Conservation (phyloP, 352 stramenopile genomes). For the Phytopythium delawarense region DNA sequence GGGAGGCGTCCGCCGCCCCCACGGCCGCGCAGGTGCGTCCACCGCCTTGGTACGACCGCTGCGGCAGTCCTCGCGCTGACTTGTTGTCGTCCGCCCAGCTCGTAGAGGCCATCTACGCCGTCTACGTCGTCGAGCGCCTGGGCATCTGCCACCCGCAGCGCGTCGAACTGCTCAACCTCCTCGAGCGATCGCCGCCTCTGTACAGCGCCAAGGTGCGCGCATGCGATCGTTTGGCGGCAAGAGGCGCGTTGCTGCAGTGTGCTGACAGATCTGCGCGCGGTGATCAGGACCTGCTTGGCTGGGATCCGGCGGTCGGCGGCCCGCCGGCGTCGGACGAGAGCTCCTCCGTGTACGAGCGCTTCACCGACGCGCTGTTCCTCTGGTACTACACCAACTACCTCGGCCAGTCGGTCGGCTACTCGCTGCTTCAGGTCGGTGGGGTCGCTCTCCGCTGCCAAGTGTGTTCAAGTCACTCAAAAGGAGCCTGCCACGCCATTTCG, state of each 20-base stretch:
- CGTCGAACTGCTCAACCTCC: slow-evolving; percentile 63
- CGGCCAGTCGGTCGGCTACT: slow-evolving; percentile 56
- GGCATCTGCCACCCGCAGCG: slow-evolving; percentile 58
- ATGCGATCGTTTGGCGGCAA: background rate
- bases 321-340: slow-evolving; percentile 31
- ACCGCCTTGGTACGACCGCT: background rate
- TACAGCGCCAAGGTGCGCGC: slow-evolving; percentile 40
- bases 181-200: slow-evolving; percentile 42
- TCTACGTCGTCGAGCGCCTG: slow-evolving; percentile 76
- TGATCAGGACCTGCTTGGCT: slow-evolving; percentile 77
- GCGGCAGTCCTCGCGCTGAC: background rate
- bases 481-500: slow-evolving; percentile 3
- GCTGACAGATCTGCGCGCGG: background rate
- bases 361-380: slow-evolving; percentile 66
- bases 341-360: slow-evolving; percentile 42
- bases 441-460: background rate
- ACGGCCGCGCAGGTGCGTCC: slow-evolving; percentile 36
- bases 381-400: slow-evolving; percentile 66
- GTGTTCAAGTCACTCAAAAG: slow-evolving; percentile 1
- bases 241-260: background rate
- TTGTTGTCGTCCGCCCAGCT: slow-evolving; percentile 17
- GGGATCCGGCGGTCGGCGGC: slow-evolving; percentile 51
- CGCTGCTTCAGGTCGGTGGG: slow-evolving; percentile 42
- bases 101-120: slow-evolving; percentile 45
- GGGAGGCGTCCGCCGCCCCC: slow-evolving; percentile 30